Evolutionary conservation across 441 rosid species (phyloP).

Genomic region (Pelargonium cotyledonis): DNA sequence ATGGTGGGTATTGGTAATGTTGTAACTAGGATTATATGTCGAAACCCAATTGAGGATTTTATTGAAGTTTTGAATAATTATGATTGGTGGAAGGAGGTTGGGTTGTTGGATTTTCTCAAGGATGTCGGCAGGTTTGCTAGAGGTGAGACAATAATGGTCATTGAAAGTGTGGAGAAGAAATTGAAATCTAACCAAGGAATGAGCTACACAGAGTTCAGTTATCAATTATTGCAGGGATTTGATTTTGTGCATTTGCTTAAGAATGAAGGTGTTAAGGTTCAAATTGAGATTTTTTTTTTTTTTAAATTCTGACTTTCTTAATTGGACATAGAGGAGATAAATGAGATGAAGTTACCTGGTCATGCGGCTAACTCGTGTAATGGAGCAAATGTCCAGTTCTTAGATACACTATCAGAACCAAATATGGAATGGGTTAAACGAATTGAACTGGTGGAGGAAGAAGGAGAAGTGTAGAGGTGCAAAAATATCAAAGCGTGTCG

Average conservation of each 20-base stretch:
- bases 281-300: conserved; percentile 34
- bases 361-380: conserved; percentile 48
- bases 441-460: no score
- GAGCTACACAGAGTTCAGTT: conserved; percentile 88
- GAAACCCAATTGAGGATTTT: conserved; percentile 14
- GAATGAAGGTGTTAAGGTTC: conserved; percentile 70
- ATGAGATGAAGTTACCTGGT: conserved; percentile 47
- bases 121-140: conserved; percentile 76
- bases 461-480: no score
- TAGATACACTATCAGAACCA: no score
- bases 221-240: conserved; percentile 82
- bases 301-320: no score
- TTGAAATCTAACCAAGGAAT: conserved; percentile 87
- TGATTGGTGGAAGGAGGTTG: conserved; percentile 92
- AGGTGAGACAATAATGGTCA: conserved; percentile 71
- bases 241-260: conserved; percentile 64
- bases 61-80: conserved; percentile 64
- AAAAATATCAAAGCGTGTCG: no score
- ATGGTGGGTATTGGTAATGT: conserved; percentile 42
- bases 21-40: conserved; percentile 40
- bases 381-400: no score
- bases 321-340: conserved; percentile 58
- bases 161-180: conserved; percentile 88
- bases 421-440: no score
- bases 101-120: conserved; percentile 66